Base-by-base conservation (phyloP, 345 rosid genomes). In the Citrus maxima region DNA sequence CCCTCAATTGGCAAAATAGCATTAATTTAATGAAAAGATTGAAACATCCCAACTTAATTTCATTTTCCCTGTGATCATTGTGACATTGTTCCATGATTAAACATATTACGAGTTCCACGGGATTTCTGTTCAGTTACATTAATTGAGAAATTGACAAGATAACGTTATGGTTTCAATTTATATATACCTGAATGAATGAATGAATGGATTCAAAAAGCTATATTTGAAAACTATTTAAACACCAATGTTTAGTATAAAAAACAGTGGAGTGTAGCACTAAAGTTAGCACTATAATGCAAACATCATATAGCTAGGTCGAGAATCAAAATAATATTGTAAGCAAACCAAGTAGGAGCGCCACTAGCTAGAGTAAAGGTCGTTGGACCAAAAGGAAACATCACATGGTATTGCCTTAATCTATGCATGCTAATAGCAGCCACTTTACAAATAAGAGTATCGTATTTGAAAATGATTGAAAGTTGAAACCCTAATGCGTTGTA, bases 251-350 rank as follows among this genome's bases (percentile, higher is more conserved):
- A 40, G 42, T 1, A n/a, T 22, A 27, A 67, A 5, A 49, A 32
- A 22, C 34, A 42, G 4, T 42, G 21, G 7, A 34, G 51, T 34
- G 49, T 10, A 21, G 51, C 76, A 56, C 34, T 51, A 51, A 67
- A 10, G 67, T 58, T 37, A 37, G 40, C 19, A n/a, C 34, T 51
- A 51, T 77, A 10, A 77, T 67, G 34, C 9, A 10, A 24, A 30
- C 58, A 77, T 56, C 66, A 77, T 77, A 35, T 46, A 46, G 51
- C 21, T 18, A 54, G 66, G 73, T 66, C 14, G n/a, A 61, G 37
- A 60, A 65, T 65, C 18, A 63, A 65, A 22, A 65, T 16, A 61
- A 74, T 27, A 28, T 64, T 54, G 66, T 37, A 62, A 80, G n/a
- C 37, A 62, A 2, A 72, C 28, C 67, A 67, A 80, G 55, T 54